These are phyloP conservation scores for Gryganskiella cystojenkinii DNA, from an alignment of 192 early-diverging fungal species.

Conservation along the genomic window DNA sequence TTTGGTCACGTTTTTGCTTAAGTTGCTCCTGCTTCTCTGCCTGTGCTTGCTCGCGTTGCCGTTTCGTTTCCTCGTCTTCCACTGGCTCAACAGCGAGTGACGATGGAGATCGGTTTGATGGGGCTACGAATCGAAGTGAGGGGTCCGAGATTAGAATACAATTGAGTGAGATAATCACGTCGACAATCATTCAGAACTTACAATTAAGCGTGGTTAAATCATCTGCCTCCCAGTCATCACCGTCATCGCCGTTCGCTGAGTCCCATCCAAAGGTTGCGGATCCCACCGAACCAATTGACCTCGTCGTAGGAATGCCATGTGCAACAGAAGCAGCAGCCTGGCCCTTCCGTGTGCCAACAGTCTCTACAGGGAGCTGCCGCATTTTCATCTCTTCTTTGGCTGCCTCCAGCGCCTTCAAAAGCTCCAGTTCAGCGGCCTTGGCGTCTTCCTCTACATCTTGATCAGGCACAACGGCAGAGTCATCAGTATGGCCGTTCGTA, in stretches of 20 bases:
- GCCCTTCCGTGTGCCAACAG: background rate
- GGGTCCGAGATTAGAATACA: background rate
- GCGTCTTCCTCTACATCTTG: background rate
- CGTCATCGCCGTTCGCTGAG: slow-evolving; percentile 22
- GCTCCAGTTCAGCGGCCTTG: slow-evolving; percentile 18
- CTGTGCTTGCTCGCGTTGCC: slow-evolving; percentile 26
- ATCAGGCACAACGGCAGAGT: background rate
- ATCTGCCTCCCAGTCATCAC: slow-evolving; percentile 40
- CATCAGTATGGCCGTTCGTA: no score
- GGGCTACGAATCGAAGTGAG: background rate
- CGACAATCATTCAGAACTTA: slow-evolving; percentile 7
- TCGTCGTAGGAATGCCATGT: background rate
- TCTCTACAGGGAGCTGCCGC: slow-evolving; percentile 22
- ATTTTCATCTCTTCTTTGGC: slow-evolving; percentile 43
- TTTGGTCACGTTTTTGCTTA: slow-evolving; percentile 43
- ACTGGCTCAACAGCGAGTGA: slow-evolving; percentile 2
- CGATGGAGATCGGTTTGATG: slow-evolving; percentile 14
- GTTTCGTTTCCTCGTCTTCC: slow-evolving; percentile 25
- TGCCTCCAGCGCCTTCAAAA: slow-evolving; percentile 38
- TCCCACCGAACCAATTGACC: background rate
- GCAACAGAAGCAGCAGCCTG: background rate
- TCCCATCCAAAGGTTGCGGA: slow-evolving; percentile 37
- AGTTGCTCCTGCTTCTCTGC: slow-evolving; percentile 47
- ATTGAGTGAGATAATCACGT: no score
- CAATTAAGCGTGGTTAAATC: slow-evolving; percentile 23